These are phyloP conservation scores for Otatea glauca DNA, from an alignment of 176 grass and related monocot species.

Conservation along the genomic window DNA sequence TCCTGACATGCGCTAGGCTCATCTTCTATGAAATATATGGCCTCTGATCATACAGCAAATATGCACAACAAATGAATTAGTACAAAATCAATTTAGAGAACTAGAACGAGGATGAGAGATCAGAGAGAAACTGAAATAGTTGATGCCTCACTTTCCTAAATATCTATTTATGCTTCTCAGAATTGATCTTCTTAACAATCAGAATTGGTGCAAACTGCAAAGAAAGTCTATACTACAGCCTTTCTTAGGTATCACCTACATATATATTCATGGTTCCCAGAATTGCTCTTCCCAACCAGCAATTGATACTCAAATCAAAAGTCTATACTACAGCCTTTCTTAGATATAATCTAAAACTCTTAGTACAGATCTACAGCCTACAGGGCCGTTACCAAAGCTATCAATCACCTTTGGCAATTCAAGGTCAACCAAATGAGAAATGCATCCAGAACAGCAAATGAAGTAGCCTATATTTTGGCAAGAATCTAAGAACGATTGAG, in stretches of 20 bases:
- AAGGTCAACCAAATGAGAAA: background rate
- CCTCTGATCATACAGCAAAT: conserved; percentile 18
- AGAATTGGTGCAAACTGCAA: background rate
- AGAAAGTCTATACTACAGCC: background rate
- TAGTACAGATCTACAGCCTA: background rate
- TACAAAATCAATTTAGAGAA: background rate
- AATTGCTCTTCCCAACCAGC: background rate
- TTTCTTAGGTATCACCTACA: background rate
- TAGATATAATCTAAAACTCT: background rate
- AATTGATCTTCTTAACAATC: background rate
- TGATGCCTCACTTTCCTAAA: background rate
- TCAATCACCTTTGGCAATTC: background rate
- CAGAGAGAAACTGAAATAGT: background rate
- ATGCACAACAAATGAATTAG: conserved; percentile 9
- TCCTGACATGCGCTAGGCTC: conserved; percentile 35
- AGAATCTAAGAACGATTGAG: background rate
- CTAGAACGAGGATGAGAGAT: conserved; percentile 2
- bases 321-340: background rate
- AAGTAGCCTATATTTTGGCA: background rate
- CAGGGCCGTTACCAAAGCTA: background rate
- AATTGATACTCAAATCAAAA: background rate
- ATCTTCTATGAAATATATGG: conserved; percentile 36
- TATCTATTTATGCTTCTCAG: background rate
- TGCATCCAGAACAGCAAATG: background rate
- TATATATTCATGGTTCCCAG: background rate